These are phyloP conservation scores for Soucietia sequanensis DNA, from an alignment of 805 yeast genomes.

Conservation along the genomic window DNA sequence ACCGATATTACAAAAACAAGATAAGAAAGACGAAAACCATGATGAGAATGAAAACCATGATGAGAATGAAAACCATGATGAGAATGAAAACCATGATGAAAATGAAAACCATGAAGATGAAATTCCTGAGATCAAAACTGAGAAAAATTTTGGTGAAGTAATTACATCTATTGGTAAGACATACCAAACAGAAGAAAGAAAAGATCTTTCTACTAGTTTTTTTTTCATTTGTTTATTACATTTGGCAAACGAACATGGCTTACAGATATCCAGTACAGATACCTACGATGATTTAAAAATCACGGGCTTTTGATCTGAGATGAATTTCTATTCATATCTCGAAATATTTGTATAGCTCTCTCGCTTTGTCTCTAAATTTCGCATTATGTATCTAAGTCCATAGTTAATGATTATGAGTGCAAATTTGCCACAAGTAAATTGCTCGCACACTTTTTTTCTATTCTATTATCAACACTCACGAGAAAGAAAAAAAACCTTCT, in stretches of 20 bases:
- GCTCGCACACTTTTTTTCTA: no score
- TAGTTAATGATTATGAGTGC: no score
- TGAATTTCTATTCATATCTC: no score
- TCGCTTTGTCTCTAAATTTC: no score
- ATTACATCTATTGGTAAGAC: constrained; percentile 31
- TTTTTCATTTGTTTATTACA: constrained; percentile 45
- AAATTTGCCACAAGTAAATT: no score
- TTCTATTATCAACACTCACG: no score
- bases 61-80: constrained; percentile 2
- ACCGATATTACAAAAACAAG: no score
- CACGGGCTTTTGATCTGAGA: constrained; percentile 21
- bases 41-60: constrained; percentile 6
- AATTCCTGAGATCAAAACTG: constrained; percentile 29
- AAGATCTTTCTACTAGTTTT: constrained; percentile 45
- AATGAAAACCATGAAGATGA: constrained; percentile 15
- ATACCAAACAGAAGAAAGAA: constrained; percentile 37
- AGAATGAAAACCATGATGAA: background rate
- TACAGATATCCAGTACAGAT: constrained; percentile 30
- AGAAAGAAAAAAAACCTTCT: no score
- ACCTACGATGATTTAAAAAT: constrained; percentile 34
- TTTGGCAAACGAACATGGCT: constrained; percentile 45
- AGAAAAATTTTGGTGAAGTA: constrained; percentile 34
- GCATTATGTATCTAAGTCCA: no score
- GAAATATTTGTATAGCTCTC: no score
- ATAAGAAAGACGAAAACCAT: constrained; percentile 1